These are phyloP conservation scores for Nicotiana obtusifolia DNA, from an alignment of 257 asterid species.

Conservation along the genomic window DNA sequence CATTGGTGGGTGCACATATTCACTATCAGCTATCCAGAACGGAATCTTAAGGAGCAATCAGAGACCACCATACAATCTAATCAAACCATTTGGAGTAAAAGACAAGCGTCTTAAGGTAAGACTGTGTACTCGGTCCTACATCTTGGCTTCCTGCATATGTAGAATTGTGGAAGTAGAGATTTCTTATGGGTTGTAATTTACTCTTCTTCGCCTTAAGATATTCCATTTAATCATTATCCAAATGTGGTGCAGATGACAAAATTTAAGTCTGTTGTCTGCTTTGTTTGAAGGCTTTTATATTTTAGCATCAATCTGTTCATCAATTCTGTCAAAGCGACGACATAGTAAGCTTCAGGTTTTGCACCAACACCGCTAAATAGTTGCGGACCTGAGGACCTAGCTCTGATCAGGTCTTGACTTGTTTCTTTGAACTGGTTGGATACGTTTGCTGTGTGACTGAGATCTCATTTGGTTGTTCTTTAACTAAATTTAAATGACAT, in stretches of 20 bases:
- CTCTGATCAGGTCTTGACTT: not conserved
- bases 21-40: conserved; percentile 76
- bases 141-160: not conserved
- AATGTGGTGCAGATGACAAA: not conserved
- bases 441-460: not conserved
- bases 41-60: conserved; percentile 88
- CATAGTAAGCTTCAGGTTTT: not conserved
- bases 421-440: not conserved
- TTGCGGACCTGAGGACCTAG: not conserved
- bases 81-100: conserved; percentile 59
- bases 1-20: conserved; percentile 78
- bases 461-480: not conserved
- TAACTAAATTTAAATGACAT: not conserved
- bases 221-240: not conserved
- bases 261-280: not conserved
- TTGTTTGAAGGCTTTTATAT: not conserved
- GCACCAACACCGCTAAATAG: not conserved
- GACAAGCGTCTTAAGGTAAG: conserved; percentile 62
- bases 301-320: not conserved
- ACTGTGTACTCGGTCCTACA: not conserved
- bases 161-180: not conserved
- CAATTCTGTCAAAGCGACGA: not conserved
- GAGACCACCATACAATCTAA: conserved; percentile 83
- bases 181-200: not conserved
- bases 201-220: not conserved